These are phyloP conservation scores for Acer yangbiense DNA, from an alignment of 345 rosid genomes.

Conservation along the genomic window DNA sequence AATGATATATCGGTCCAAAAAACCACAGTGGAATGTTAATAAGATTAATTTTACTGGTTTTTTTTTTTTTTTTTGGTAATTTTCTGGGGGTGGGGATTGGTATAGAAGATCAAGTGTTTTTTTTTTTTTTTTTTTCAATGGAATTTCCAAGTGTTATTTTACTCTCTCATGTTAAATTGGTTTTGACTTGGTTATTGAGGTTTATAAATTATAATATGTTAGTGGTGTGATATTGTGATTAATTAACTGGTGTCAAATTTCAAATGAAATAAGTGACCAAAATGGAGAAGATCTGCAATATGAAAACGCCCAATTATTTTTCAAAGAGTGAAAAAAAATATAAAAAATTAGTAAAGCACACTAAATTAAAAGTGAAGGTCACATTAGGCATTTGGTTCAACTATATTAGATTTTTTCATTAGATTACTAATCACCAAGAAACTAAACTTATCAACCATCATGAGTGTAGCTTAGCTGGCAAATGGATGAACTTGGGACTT, in stretches of 20 bases:
- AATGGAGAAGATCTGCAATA: background rate
- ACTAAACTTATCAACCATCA: too few relatives aligned
- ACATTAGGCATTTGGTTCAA: too few relatives aligned
- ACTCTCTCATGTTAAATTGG: conserved; percentile 18
- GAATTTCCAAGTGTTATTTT: conserved; percentile 34
- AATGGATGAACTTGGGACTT: too few relatives aligned
- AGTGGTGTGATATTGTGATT: background rate
- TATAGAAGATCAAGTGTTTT: conserved; percentile 45
- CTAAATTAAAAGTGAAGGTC: too few relatives aligned
- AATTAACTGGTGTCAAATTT: background rate
- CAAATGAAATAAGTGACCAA: background rate
- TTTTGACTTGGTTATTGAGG: conserved; percentile 9
- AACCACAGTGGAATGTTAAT: conserved; percentile 53
- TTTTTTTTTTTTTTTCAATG: conserved; percentile 22
- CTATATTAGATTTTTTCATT: too few relatives aligned
- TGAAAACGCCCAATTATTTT: background rate
- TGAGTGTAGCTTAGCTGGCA: accelerated
- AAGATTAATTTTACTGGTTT: conserved; percentile 33
- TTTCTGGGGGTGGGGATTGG: conserved; percentile 54
- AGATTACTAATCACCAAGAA: too few relatives aligned
- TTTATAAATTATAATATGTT: conserved; percentile 1
- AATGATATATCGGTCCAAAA: conserved; percentile 40
- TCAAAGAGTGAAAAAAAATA: background rate
- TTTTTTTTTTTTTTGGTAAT: conserved; percentile 1
- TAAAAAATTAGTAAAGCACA: too few relatives aligned